Conservation (phyloP, 257 asterid species). For the Cynanchum wilfordii region DNA sequence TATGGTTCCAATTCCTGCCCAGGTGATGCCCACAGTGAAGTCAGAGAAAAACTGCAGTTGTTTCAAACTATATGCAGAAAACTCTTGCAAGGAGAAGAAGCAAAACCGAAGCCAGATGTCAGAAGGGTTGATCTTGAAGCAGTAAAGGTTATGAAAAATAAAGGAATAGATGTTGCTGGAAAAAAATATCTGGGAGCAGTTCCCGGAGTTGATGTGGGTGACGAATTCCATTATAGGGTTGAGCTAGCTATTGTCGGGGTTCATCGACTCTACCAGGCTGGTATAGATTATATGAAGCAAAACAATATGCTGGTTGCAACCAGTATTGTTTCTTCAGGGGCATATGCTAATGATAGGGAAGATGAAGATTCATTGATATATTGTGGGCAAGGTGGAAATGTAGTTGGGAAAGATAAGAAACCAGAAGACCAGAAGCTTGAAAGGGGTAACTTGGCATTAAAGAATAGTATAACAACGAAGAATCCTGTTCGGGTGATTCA, state of each 20-base stretch:
- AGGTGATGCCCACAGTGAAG: slow-evolving; percentile 65
- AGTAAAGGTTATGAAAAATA: slow-evolving; percentile 41
- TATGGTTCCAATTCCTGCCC: slow-evolving; percentile 47
- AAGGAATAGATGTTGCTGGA: slow-evolving; percentile 41
- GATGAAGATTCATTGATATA: slow-evolving; percentile 57
- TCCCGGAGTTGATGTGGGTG: slow-evolving; percentile 72
- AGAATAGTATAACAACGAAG: slow-evolving; percentile 39
- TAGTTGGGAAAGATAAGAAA: slow-evolving; percentile 41
- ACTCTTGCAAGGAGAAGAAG: slow-evolving; percentile 74
- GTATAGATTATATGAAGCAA: slow-evolving; percentile 52
- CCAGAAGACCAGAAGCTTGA: slow-evolving; percentile 79
- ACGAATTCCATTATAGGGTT: slow-evolving; percentile 74
- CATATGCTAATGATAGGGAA: slow-evolving; percentile 53
- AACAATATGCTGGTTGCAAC: slow-evolving; percentile 44
- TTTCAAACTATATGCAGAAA: slow-evolving; percentile 60
- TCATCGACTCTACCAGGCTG: slow-evolving; percentile 67
- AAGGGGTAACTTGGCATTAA: slow-evolving; percentile 75
- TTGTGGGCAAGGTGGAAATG: slow-evolving; percentile 80
- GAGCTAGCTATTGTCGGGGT: slow-evolving; percentile 80
- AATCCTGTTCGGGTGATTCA: slow-evolving; percentile 80
- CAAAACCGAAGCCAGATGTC: slow-evolving; percentile 21
- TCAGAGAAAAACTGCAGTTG: slow-evolving; percentile 56
- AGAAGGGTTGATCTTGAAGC: slow-evolving; percentile 66
- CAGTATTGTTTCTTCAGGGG: slow-evolving; percentile 81
- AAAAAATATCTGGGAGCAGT: slow-evolving; percentile 23